phyloP scores from a whole-genome alignment of 352 stramenopile species.

The Phytophthora meadii region DNA sequence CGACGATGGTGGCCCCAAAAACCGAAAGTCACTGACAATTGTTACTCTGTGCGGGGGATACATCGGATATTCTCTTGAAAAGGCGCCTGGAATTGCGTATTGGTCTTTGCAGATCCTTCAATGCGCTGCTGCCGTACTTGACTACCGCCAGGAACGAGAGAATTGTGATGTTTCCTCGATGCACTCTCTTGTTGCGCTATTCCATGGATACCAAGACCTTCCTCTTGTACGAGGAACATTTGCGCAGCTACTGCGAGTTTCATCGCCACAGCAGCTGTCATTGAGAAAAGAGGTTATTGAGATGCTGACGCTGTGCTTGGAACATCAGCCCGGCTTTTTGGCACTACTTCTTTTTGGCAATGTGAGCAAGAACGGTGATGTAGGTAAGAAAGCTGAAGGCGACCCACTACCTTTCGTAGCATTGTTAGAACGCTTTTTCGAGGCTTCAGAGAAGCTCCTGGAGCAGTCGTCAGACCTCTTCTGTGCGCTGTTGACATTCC shows the following conservation, averaged over 20 bases:
- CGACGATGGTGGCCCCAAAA: conserved; percentile 46
- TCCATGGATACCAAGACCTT: conserved; percentile 53
- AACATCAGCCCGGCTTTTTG: conserved; percentile 70
- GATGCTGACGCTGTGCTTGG: conserved; percentile 59
- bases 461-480: conserved; percentile 66
- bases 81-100: conserved; percentile 44
- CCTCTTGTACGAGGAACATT: conserved; percentile 48
- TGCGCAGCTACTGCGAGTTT: conserved; percentile 40
- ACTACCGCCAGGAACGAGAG: conserved; percentile 32
- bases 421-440: conserved; percentile 61
- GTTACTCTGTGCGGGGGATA: conserved; percentile 63
- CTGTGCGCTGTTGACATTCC: conserved; percentile 59
- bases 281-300: conserved; percentile 57
- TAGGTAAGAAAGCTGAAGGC: conserved; percentile 19
- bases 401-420: conserved; percentile 41
- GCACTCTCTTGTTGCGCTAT: conserved; percentile 62
- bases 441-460: conserved; percentile 63
- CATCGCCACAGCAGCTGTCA: conserved; percentile 24
- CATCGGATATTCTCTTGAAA: conserved; percentile 52
- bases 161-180: conserved; percentile 28
- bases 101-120: conserved; percentile 64
- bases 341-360: conserved; percentile 57
- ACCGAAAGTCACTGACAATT: conserved; percentile 50
- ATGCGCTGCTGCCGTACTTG: conserved; percentile 44
- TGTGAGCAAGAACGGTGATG: conserved; percentile 20